These are phyloP conservation scores for Mentha longifolia DNA, from an alignment of 257 asterid genomes.

Conservation along the genomic window DNA sequence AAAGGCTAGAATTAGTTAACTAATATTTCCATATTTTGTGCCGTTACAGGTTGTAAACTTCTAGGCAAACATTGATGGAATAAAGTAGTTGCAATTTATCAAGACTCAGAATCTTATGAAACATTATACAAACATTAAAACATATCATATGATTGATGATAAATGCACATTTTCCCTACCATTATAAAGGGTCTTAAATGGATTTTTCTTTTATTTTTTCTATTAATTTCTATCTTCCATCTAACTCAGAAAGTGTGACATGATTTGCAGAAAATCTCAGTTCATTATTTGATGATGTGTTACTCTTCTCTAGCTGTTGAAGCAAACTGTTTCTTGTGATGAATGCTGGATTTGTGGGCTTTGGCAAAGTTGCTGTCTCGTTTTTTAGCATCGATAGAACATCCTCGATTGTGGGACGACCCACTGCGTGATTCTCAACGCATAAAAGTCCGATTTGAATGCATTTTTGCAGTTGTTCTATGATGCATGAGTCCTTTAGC, in stretches of 20 bases:
- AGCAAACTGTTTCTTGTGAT: conserved; percentile 38
- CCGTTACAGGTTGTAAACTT: neutral
- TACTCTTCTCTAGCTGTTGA: conserved; percentile 13
- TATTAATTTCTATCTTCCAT: conserved; percentile 28
- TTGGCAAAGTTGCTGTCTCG: conserved; percentile 36
- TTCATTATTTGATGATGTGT: conserved; percentile 11
- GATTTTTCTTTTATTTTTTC: neutral
- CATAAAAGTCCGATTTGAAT: conserved; percentile 59
- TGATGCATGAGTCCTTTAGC: conserved; percentile 39
- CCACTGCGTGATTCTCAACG: conserved; percentile 51
- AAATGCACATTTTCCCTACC: neutral
- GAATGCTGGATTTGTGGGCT: conserved; percentile 51
- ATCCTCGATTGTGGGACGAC: conserved; percentile 56
- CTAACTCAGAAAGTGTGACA: conserved; percentile 39
- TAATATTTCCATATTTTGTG: conserved; percentile 9
- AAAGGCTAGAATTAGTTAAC: neutral
- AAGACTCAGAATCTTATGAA: neutral
- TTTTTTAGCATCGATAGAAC: conserved; percentile 54
- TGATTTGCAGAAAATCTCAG: conserved; percentile 34
- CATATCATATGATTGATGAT: neutral
- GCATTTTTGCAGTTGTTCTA: conserved; percentile 43
- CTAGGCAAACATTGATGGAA: neutral
- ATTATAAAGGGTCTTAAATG: neutral
- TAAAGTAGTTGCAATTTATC: neutral
- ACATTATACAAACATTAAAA: neutral